These are phyloP conservation scores for Spizellomyces punctatus DNA, from an alignment of 192 early-diverging fungal species.

Conservation along the genomic window DNA sequence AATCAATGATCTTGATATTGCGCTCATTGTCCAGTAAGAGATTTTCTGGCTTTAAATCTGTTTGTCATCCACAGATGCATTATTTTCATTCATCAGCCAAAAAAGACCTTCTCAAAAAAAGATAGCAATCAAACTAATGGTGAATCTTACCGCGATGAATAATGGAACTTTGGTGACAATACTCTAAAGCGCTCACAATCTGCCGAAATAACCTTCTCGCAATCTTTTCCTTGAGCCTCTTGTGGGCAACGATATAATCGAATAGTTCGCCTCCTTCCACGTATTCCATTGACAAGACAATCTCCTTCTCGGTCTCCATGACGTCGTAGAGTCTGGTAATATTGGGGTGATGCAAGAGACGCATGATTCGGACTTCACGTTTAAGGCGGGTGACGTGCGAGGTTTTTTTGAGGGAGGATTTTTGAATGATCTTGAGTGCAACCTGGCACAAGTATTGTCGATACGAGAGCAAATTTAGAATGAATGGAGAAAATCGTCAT, in stretches of 20 bases:
- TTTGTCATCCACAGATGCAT: not conserved
- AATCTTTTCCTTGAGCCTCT: slow-evolving; percentile 84
- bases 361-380: slow-evolving; percentile 63
- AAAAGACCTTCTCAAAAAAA: not conserved
- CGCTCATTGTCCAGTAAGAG: slow-evolving; percentile 61
- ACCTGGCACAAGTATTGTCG: slow-evolving; percentile 41
- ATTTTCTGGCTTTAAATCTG: slow-evolving; percentile 98
- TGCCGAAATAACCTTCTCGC: slow-evolving; percentile 54
- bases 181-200: slow-evolving; percentile 56
- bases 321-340: slow-evolving; percentile 88
- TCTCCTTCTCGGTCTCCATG: slow-evolving; percentile 79
- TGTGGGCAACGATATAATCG: slow-evolving; percentile 82
- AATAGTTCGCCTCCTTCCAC: slow-evolving; percentile 89
- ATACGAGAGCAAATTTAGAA: not conserved
- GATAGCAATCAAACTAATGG: too few species aligned
- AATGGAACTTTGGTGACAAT: slow-evolving; percentile 58
- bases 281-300: slow-evolving; percentile 94
- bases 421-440: slow-evolving; percentile 59
- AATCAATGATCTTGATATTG: slow-evolving; percentile 62
- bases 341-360: slow-evolving; percentile 67
- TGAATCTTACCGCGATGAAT: slow-evolving; percentile 53
- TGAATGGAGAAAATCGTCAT: not conserved
- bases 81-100: not conserved
- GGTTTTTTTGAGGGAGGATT: slow-evolving; percentile 52
- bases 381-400: slow-evolving; percentile 55